Conservation (phyloP, 805 yeast species). For the Teunomyces atbi region DNA sequence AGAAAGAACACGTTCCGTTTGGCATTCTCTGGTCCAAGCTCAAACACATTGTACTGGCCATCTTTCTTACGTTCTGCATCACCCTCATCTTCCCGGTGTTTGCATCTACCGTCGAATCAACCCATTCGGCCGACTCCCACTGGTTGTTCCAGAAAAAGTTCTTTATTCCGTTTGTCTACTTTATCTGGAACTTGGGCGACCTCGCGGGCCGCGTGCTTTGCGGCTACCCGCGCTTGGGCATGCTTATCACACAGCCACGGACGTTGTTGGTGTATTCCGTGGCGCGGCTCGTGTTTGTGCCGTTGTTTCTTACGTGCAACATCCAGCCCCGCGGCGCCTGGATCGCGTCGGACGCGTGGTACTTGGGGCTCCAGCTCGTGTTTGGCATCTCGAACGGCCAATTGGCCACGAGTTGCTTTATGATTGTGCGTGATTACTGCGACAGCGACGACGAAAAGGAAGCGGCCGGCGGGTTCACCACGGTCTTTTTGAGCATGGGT, state of each 20-base stretch:
- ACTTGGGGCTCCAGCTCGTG: conserved; percentile 64
- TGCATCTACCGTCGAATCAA: conserved; percentile 67
- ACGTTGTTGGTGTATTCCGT: conserved; percentile 54
- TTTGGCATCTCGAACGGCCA: conserved; percentile 93
- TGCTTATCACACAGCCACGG: conserved; percentile 40
- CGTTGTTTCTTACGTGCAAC: conserved; percentile 70
- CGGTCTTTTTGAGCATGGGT: conserved; percentile 75
- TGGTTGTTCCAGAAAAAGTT: conserved; percentile 47
- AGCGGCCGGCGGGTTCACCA: conserved; percentile 93
- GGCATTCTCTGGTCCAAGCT: conserved; percentile 58
- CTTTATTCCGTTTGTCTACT: conserved; percentile 71
- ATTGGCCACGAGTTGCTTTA: conserved; percentile 73
- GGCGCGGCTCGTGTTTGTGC: conserved; percentile 59
- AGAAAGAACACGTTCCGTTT: conserved; percentile 54
- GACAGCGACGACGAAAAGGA: conserved; percentile 69
- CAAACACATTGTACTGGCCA: conserved; percentile 61
- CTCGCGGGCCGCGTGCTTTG: conserved; percentile 72
- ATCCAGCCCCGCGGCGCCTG: conserved; percentile 43
- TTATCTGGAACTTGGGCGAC: conserved; percentile 91
- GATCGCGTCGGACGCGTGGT: conserved; percentile 60
- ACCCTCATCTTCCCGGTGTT: conserved; percentile 87
- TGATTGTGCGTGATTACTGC: conserved; percentile 62
- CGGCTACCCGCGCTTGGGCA: conserved; percentile 38
- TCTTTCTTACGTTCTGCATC: conserved; percentile 68
- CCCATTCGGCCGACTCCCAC: conserved; percentile 26